Conservation (phyloP, 1,284 basidiomycete genomes). For the Sporisorium sorghi region DNA sequence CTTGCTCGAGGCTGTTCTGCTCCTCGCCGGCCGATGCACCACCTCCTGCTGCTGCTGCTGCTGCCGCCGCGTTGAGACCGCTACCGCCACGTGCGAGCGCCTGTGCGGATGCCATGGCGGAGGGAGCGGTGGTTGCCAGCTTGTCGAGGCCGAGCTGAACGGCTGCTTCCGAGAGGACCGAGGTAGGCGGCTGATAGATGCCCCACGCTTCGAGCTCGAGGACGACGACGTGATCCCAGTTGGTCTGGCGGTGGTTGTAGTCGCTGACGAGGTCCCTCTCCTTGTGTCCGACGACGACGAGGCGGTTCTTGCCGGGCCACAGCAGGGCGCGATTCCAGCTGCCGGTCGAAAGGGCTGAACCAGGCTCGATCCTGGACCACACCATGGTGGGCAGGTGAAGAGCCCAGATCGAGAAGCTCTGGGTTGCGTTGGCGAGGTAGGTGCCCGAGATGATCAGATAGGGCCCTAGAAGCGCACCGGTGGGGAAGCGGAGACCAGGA, state of each 20-base stretch:
- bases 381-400: conserved; percentile 61
- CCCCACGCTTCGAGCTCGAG: conserved; percentile 65
- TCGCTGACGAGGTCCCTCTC: conserved; percentile 63
- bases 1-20: conserved; percentile 9
- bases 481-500: conserved; percentile 65
- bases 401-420: conserved; percentile 65
- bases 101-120: conserved; percentile 34
- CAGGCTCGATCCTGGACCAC: conserved; percentile 62
- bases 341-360: conserved; percentile 54
- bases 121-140: conserved; percentile 48
- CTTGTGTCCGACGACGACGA: conserved; percentile 62
- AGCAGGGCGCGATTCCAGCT: conserved; percentile 63
- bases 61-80: conserved; percentile 1
- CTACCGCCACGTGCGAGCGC: conserved; percentile 16
- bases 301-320: conserved; percentile 57
- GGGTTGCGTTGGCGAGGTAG: conserved; percentile 65
- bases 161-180: conserved; percentile 41
- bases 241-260: conserved; percentile 67
- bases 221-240: conserved; percentile 63
- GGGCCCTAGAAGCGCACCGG: conserved; percentile 56
- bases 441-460: conserved; percentile 65
- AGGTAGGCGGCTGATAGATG: conserved; percentile 59
- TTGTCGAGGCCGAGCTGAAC: conserved; percentile 59
- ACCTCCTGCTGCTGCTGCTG: no score
- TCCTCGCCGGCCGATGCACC: background rate